These are phyloP conservation scores for Pinus tabuliformis DNA, from an alignment of 75 land plant genomes.

Conservation along the genomic window DNA sequence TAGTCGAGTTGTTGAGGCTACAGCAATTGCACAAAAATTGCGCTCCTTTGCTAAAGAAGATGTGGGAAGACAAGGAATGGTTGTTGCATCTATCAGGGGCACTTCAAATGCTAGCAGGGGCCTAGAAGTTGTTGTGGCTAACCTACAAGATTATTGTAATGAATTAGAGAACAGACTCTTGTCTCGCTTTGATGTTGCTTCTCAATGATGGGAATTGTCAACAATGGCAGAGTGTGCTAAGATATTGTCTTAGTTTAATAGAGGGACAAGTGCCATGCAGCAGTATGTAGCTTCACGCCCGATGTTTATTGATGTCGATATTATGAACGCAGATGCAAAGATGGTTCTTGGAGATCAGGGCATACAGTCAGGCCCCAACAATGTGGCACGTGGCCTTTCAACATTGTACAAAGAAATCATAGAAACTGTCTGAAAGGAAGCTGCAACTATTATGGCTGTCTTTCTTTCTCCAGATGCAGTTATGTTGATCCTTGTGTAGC, in stretches of 20 bases:
- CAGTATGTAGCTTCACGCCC: slow-evolving; percentile 94
- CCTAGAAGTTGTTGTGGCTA: slow-evolving; percentile 94
- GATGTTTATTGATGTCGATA: slow-evolving; percentile 96
- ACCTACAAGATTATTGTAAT: slow-evolving; percentile 99
- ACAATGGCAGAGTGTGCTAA: slow-evolving; percentile 99
- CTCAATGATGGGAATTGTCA: slow-evolving; percentile 81
- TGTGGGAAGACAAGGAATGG: slow-evolving; percentile 62
- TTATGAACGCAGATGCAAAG: slow-evolving; percentile 84
- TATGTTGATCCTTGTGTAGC: slow-evolving; percentile 95
- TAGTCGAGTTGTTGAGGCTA: no score
- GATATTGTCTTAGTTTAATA: slow-evolving; percentile 92
- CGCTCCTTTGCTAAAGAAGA: slow-evolving; percentile 93
- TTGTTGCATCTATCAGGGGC: slow-evolving; percentile 49
- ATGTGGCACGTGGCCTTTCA: slow-evolving; percentile 84
- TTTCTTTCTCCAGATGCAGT: slow-evolving; percentile 97
- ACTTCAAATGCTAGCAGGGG: slow-evolving; percentile 92
- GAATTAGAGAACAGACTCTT: slow-evolving; percentile 81
- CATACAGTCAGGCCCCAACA: slow-evolving; percentile 55
- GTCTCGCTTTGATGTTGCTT: slow-evolving; percentile 88
- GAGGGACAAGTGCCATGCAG: slow-evolving; percentile 98
- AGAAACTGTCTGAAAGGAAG: slow-evolving; percentile 96
- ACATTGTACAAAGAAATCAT: slow-evolving; percentile 92
- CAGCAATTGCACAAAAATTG: no score
- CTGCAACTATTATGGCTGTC: slow-evolving; percentile 82
- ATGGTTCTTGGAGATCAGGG: slow-evolving; percentile 83